Conservation (phyloP, 1,284 basidiomycete species). For the Austropuccinia psidii region DNA sequence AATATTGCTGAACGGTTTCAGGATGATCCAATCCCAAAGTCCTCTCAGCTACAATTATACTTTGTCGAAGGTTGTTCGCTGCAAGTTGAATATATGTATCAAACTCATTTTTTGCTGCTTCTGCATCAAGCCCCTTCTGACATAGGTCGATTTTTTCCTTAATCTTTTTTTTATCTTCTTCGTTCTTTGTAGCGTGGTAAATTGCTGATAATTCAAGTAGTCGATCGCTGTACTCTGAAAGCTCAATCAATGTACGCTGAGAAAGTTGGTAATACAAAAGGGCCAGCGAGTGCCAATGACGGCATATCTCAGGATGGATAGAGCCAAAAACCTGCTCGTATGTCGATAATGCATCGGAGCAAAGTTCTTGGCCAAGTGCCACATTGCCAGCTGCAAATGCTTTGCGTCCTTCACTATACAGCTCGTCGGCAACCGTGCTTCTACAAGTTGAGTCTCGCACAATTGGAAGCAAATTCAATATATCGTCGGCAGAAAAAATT, state of each 20-base stretch:
- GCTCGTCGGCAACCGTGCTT: conserved; percentile 54
- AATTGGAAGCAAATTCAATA: conserved; percentile 53
- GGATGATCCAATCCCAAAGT: conserved; percentile 54
- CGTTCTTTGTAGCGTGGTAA: conserved; percentile 28
- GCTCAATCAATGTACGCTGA: conserved; percentile 38
- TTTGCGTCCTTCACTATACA: conserved; percentile 53
- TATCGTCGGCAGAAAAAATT: conserved; percentile 53
- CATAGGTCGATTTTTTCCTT: conserved; percentile 35
- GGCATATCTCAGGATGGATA: conserved; percentile 55
- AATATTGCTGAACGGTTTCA: conserved; percentile 55
- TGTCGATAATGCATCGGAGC: conserved; percentile 54
- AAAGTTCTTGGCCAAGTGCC: conserved; percentile 53
- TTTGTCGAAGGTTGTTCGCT: conserved; percentile 54
- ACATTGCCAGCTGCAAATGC: conserved; percentile 53
- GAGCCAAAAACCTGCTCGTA: conserved; percentile 56
- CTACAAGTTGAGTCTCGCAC: conserved; percentile 52
- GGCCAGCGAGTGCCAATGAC: conserved; percentile 41
- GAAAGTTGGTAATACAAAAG: conserved; percentile 40
- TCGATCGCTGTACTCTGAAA: conserved; percentile 38
- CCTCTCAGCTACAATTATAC: conserved; percentile 55
- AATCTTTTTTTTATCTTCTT: conserved; percentile 37
- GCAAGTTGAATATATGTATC: conserved; percentile 50
- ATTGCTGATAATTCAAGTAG: conserved; percentile 30
- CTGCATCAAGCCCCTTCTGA: conserved; percentile 39
- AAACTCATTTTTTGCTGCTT: conserved; percentile 40